phyloP scores from a whole-genome alignment of 305 asterid species.

The Fraxinus velutina region DNA sequence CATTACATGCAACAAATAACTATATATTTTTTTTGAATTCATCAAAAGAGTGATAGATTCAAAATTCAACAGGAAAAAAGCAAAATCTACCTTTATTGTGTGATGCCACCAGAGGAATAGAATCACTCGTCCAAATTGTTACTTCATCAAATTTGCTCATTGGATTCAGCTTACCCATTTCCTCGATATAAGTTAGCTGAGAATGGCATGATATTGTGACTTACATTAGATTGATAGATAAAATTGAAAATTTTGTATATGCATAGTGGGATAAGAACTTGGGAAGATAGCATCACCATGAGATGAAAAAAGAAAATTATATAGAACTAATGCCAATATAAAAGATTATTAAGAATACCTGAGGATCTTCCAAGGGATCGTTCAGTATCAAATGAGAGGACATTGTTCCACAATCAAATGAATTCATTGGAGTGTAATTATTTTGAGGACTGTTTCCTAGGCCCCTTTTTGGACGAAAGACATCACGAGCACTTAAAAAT shows the following conservation, averaged over 20 bases:
- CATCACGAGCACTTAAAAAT: conserved; percentile 49
- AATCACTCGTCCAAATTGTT: conserved; percentile 85
- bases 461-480: conserved; percentile 58
- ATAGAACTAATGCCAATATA: conserved; percentile 6
- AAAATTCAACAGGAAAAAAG: conserved; percentile 19
- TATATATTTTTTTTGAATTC: conserved; percentile 8
- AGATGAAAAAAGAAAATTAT: conserved; percentile 8
- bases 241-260: not conserved
- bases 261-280: conserved; percentile 3
- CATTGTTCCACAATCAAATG: conserved; percentile 43
- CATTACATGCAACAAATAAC: conserved; percentile 5
- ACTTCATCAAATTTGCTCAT: conserved; percentile 85
- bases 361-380: conserved; percentile 88
- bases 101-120: conserved; percentile 75
- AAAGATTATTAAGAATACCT: conserved; percentile 40
- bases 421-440: conserved; percentile 41
- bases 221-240: not conserved
- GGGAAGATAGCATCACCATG: not conserved
- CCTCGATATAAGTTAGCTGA: conserved; percentile 72
- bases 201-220: conserved; percentile 17
- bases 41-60: conserved; percentile 8
- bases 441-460: conserved; percentile 49
- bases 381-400: conserved; percentile 77
- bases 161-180: conserved; percentile 69
- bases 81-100: conserved; percentile 66